Evolutionary conservation across 768 basidiomycete species (phyloP), one percentile per base, ranked within the genome.

Genomic region (Lactifluus hygrophoroides): DNA sequence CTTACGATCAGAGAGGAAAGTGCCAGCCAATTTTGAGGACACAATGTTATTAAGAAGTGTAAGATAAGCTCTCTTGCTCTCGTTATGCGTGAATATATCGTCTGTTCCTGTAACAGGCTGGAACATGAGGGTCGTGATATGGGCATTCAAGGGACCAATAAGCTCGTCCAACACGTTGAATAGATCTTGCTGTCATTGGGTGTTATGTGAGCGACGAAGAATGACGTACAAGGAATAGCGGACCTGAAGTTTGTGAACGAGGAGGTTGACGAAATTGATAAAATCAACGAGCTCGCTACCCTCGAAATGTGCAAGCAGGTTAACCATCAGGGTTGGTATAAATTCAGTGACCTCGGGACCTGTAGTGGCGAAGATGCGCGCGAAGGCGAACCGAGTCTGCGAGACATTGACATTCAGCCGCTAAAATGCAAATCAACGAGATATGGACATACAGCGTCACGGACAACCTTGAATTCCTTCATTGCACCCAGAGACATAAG

Each of bases 251-350:
- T 90, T 90, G 70, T 95, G 92, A 52, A 94, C 86, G 53, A 97
- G 75, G 9, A 96, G 76, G 7, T 88, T 88, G 54, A 99, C 88
- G 75, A 99, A 98, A 66, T 86, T 88, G 79, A 98, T 86, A 66
- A 98, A 95, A 68, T 99, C 96, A 28, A 88, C 85, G 57, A 99
- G 75, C 70, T 99, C 96, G 7, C 86, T 81, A 1, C 93, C 87
- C 64, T 96, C 92, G 66, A 94, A 94, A 65, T 95, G 90, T 3
- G 85, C 80, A 51, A 98, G 81, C n/a, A 98, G 81, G 69, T 90
- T 87, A 45, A 81, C 78, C 84, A 97, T 97, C 46, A 99, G 77
- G 23, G 86, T 77, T 2, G 94, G 92, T 43, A 98, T 93, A 62
- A 86, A 85, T 63, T 87, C 84, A 0, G 93, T 89, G 51, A 95